Percentiles rank a stretch among this genome's conserved stretches.
Evolutionary conservation across 176 grass and related monocot species (phyloP).

Genomic region (Zea luxurians): DNA sequence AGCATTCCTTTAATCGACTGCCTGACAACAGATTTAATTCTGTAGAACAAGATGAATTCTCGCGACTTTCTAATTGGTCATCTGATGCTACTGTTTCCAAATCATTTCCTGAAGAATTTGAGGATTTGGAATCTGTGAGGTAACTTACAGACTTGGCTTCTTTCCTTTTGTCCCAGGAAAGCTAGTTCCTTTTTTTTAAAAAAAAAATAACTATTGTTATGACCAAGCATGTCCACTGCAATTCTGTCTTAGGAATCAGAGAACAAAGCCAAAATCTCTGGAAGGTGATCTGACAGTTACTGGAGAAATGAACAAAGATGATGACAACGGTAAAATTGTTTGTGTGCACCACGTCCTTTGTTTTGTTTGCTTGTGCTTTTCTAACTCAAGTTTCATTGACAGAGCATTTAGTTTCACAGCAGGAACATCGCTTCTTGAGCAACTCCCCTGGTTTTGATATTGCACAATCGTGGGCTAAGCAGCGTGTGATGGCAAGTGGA

Average conservation of each 20-base stretch:
- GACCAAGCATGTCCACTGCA: slow-evolving; percentile 17
- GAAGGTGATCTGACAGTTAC: slow-evolving; percentile 31
- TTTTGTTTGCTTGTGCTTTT: not conserved
- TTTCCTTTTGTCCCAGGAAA: slow-evolving; percentile 28
- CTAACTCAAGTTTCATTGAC: slow-evolving; percentile 29
- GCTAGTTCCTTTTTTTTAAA: not conserved
- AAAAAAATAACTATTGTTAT: not conserved
- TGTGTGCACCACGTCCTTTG: not conserved
- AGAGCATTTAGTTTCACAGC: slow-evolving; percentile 48
- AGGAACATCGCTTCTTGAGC: slow-evolving; percentile 55
- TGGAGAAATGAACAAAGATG: slow-evolving; percentile 33
- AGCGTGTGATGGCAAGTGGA: slow-evolving; percentile 40
- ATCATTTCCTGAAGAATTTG: slow-evolving; percentile 45
- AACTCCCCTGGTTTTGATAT: slow-evolving; percentile 71
- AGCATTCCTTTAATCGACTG: slow-evolving; percentile 33
- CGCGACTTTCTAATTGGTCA: slow-evolving; percentile 35
- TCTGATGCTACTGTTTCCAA: slow-evolving; percentile 34
- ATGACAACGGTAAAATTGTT: slow-evolving; percentile 34
- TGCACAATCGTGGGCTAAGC: slow-evolving; percentile 79
- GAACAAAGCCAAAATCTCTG: slow-evolving; percentile 33
- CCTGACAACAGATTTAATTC: slow-evolving; percentile 33
- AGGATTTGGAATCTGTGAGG: slow-evolving; percentile 43
- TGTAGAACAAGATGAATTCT: slow-evolving; percentile 12
- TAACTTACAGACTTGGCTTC: slow-evolving; percentile 33
- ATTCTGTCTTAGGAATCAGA: slow-evolving; percentile 34